These are phyloP conservation scores for Nakazawaea molendinolei DNA, from an alignment of 805 yeast genomes.

Conservation along the genomic window DNA sequence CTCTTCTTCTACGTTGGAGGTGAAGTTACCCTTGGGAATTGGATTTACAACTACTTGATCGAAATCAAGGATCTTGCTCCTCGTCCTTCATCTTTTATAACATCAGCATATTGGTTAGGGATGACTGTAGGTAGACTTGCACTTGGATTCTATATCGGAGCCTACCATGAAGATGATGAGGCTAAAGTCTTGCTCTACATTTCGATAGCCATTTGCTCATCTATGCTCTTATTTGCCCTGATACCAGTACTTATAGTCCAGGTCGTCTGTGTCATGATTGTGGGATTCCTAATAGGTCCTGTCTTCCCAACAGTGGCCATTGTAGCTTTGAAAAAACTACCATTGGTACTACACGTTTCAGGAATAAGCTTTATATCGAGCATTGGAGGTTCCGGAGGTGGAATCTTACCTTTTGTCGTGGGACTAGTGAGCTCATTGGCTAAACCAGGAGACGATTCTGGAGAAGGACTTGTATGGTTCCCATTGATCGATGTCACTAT, in stretches of 20 bases:
- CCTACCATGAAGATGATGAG: slow-evolving; percentile 30
- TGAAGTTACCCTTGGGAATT: slow-evolving; percentile 45
- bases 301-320: slow-evolving; percentile 64
- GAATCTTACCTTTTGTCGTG: slow-evolving; percentile 58
- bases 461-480: slow-evolving; percentile 25
- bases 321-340: slow-evolving; percentile 55
- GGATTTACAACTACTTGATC: slow-evolving; percentile 42
- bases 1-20: slow-evolving; percentile 46
- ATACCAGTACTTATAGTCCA: slow-evolving; percentile 22
- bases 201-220: slow-evolving; percentile 26
- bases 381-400: slow-evolving; percentile 84
- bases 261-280: slow-evolving; percentile 28
- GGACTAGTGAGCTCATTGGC: slow-evolving; percentile 37
- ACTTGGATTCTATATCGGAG: slow-evolving; percentile 42
- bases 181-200: slow-evolving; percentile 35
- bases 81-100: slow-evolving; percentile 35
- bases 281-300: slow-evolving; percentile 48
- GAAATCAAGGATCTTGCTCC: slow-evolving; percentile 33
- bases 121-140: slow-evolving; percentile 41
- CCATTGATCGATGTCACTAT: slow-evolving; percentile 20
- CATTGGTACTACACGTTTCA: slow-evolving; percentile 49
- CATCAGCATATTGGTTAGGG: slow-evolving; percentile 45
- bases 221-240: slow-evolving; percentile 27
- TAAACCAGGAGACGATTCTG: slow-evolving; percentile 25
- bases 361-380: slow-evolving; percentile 76